Conservation (phyloP, 352 stramenopile species). For the Pythium periplocum region DNA sequence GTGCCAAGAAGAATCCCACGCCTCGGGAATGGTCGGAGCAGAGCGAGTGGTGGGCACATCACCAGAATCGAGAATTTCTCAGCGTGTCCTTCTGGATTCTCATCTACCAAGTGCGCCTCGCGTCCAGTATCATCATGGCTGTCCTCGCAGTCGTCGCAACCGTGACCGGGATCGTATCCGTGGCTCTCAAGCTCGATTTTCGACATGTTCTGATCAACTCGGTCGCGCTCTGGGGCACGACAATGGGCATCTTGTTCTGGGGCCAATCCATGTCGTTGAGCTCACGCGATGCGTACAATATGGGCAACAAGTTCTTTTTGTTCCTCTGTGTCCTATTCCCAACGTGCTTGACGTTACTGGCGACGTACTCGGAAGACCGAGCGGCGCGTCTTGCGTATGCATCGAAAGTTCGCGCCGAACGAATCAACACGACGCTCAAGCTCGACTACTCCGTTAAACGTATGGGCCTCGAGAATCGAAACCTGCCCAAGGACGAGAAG, state of each 20-base stretch:
- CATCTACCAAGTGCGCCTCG: conserved; percentile 58
- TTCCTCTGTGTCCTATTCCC: conserved; percentile 65
- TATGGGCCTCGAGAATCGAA: conserved; percentile 59
- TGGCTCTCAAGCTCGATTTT: conserved; percentile 77
- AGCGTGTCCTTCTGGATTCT: conserved; percentile 54
- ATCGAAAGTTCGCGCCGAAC: conserved; percentile 65
- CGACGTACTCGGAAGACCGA: conserved; percentile 75
- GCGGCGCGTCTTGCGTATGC: conserved; percentile 62
- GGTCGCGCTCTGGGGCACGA: conserved; percentile 50
- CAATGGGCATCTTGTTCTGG: conserved; percentile 37
- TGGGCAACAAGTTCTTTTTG: conserved; percentile 49
- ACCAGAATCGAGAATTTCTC: conserved; percentile 28
- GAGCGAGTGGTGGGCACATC: conserved; percentile 26
- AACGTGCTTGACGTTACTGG: conserved; percentile 55
- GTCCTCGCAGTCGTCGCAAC: conserved; percentile 54
- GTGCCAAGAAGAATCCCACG: conserved; percentile 31
- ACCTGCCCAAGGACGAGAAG: conserved; percentile 52
- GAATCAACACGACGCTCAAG: conserved; percentile 80
- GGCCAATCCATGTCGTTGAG: conserved; percentile 49
- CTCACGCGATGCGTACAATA: conserved; percentile 28
- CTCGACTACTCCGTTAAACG: conserved; percentile 72
- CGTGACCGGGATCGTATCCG: conserved; percentile 58
- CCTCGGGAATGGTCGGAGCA: conserved; percentile 40
- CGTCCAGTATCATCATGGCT: conserved; percentile 58
- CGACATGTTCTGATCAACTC: conserved; percentile 58